These are phyloP conservation scores for Aspergillus aculeatus DNA, from an alignment of 2,329 filamentous ascomycete species.

Conservation along the genomic window DNA sequence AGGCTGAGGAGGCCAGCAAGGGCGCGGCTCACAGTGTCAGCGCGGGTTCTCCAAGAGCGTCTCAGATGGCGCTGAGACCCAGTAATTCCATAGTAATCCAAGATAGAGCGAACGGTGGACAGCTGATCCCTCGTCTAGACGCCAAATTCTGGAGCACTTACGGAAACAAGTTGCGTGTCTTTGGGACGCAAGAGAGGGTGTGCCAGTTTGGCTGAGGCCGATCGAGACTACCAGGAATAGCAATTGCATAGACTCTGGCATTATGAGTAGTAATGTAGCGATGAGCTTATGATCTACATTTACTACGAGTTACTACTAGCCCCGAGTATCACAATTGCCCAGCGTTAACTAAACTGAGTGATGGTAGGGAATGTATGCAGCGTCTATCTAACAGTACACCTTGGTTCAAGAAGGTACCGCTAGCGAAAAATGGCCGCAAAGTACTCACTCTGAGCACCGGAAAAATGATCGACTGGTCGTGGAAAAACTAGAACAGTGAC, in stretches of 20 bases:
- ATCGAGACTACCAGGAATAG: background rate
- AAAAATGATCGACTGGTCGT: slow-evolving; percentile 88
- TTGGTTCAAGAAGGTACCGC: slow-evolving; percentile 79
- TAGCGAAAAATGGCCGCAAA: slow-evolving; percentile 96
- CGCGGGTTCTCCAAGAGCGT: background rate
- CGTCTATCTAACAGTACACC: slow-evolving; percentile 96
- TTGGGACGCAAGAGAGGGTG: slow-evolving; percentile 57
- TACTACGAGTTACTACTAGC: background rate
- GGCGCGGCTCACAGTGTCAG: background rate
- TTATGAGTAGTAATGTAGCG: background rate
- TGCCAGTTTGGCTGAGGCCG: slow-evolving; percentile 26
- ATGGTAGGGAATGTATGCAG: slow-evolving; percentile 65
- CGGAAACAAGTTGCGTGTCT: slow-evolving; percentile 60
- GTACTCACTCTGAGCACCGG: slow-evolving; percentile 75
- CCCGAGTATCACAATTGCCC: background rate
- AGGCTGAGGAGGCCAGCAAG: background rate
- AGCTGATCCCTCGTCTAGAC: slow-evolving; percentile 53
- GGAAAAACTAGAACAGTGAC: slow-evolving; percentile 69
- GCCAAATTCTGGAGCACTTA: slow-evolving; percentile 58
- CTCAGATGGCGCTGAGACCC: background rate
- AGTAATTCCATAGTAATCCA: slow-evolving; percentile 16
- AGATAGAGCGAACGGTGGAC: slow-evolving; percentile 32
- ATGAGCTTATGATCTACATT: background rate
- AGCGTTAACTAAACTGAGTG: background rate
- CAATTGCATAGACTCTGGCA: background rate